Conservation (phyloP, 768 basidiomycete genomes). For the Russula compacta region DNA sequence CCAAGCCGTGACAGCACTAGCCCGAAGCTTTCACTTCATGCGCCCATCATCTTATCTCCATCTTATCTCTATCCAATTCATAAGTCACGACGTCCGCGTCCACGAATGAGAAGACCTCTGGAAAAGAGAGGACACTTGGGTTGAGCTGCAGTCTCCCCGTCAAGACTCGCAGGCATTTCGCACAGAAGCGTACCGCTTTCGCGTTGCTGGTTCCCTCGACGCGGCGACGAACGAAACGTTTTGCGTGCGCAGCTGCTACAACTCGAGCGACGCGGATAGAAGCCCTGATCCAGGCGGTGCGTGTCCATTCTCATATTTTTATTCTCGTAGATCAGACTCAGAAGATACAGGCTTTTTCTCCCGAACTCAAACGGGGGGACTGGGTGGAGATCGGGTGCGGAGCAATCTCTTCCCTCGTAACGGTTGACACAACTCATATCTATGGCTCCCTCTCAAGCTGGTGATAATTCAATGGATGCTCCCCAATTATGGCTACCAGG, state of each 20-base stretch:
- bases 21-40: neutral
- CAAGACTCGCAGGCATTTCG: constrained; percentile 8
- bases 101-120: neutral
- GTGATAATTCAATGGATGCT: neutral
- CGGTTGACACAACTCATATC: neutral
- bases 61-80: neutral
- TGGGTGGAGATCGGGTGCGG: neutral
- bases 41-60: too few relatives aligned
- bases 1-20: too few relatives aligned
- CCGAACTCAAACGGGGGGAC: constrained; percentile 4
- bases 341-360: constrained; percentile 4
- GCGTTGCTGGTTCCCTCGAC: too few relatives aligned
- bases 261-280: constrained; percentile 9
- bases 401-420: neutral
- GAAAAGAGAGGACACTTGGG: constrained; percentile 5
- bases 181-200: constrained; percentile 7
- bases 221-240: neutral
- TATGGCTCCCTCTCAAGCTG: neutral
- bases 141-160: constrained; percentile 1
- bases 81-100: neutral
- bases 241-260: neutral
- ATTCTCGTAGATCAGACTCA: neutral
- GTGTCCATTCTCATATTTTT: neutral
- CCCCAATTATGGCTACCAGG: neutral
- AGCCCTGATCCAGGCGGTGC: constrained; percentile 1